Evolutionary conservation across 441 rosid genomes (phyloP).

Genomic region (Hypseocharis bilobata): DNA sequence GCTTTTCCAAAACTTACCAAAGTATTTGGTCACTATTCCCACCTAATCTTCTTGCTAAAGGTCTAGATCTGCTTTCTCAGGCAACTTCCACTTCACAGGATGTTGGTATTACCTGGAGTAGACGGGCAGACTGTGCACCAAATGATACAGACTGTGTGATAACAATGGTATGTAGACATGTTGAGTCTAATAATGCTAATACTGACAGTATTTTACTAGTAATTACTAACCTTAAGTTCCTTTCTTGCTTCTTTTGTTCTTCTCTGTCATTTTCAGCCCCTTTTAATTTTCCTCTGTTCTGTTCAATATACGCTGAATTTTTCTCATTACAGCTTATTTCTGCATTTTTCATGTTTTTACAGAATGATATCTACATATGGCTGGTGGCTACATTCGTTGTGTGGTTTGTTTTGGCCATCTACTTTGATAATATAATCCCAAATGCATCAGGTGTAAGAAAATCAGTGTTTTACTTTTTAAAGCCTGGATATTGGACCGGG

Average conservation of each 20-base stretch:
- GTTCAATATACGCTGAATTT: constrained; percentile 2
- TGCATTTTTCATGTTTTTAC: constrained; percentile 28
- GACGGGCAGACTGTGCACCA: constrained; percentile 39
- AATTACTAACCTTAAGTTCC: neutral
- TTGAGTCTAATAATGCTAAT: constrained; percentile 4
- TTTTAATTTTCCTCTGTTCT: neutral
- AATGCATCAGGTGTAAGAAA: constrained; percentile 77
- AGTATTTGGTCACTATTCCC: constrained; percentile 76
- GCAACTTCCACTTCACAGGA: constrained; percentile 49
- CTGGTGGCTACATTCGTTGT: constrained; percentile 44
- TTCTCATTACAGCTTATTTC: constrained; percentile 3
- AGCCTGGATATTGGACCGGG: constrained; percentile 81
- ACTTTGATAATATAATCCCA: constrained; percentile 75
- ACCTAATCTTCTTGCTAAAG: constrained; percentile 67
- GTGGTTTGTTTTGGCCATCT: constrained; percentile 70
- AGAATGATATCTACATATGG: constrained; percentile 66
- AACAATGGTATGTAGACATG: constrained; percentile 48
- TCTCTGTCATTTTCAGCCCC: neutral
- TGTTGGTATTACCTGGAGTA: constrained; percentile 71
- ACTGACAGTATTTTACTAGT: neutral
- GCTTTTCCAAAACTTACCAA: constrained; percentile 17
- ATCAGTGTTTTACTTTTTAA: constrained; percentile 56
- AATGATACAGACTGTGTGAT: constrained; percentile 44
- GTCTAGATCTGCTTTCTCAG: constrained; percentile 37
- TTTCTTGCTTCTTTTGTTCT: neutral